Conservation (phyloP, 768 basidiomycete species). For the Mycena belliarum region DNA sequence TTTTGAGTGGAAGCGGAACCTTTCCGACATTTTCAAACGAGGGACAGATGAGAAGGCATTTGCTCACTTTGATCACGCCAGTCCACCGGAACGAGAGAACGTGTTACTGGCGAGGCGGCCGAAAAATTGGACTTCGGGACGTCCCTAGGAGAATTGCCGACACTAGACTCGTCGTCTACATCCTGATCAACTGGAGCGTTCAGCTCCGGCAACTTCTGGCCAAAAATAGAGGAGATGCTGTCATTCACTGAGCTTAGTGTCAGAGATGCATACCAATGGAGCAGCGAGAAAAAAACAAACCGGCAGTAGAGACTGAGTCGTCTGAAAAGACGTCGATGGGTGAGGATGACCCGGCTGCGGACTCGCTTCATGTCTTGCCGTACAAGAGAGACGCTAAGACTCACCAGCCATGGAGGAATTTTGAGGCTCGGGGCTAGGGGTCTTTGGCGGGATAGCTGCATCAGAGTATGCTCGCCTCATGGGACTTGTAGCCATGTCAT, state of each 20-base stretch:
- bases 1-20: not conserved
- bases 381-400: not conserved
- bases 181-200: not conserved
- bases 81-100: constrained; percentile 10
- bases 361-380: not conserved
- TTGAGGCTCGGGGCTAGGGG: constrained; percentile 1
- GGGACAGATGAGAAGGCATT: not conserved
- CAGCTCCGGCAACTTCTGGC: not conserved
- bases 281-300: not conserved
- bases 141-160: not conserved
- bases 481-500: constrained; percentile 17
- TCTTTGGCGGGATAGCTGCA: not conserved
- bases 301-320: not conserved
- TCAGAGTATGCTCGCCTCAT: not conserved
- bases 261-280: not conserved
- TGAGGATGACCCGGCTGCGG: constrained; percentile 3
- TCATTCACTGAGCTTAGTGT: constrained; percentile 6
- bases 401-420: not conserved
- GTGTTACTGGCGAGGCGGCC: constrained; percentile 6
- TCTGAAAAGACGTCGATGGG: not conserved
- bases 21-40: not conserved
- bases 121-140: not conserved
- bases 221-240: not conserved
- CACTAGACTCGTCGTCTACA: not conserved
- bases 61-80: constrained; percentile 9